phyloP scores from a whole-genome alignment of 2,329 filamentous ascomycete genomes.

The Cyclaneusma minus region DNA sequence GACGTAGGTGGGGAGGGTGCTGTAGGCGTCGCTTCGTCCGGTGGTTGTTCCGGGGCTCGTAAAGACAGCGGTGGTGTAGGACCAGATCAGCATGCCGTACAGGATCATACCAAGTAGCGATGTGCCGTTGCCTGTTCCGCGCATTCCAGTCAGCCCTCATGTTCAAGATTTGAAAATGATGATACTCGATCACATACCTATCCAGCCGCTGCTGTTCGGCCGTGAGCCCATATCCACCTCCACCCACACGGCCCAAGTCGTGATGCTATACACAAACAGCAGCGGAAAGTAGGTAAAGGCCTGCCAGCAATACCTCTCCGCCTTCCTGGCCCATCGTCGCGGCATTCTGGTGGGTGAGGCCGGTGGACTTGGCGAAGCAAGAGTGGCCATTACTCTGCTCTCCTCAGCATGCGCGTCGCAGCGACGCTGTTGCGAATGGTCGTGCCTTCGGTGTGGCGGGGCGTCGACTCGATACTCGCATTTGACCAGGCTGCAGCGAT shows the following conservation, averaged over 20 bases:
- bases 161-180: constrained; percentile 3
- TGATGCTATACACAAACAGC: constrained; percentile 72
- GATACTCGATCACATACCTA: constrained; percentile 28
- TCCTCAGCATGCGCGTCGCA: too few species aligned
- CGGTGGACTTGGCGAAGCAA: constrained; percentile 16
- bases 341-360: constrained; percentile 29
- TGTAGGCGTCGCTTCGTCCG: constrained; percentile 50
- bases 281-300: constrained; percentile 75
- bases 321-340: constrained; percentile 45
- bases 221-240: constrained; percentile 55
- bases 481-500: too few species aligned
- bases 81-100: constrained; percentile 70
- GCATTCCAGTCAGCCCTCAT: constrained; percentile 7
- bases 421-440: too few species aligned
- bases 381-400: constrained; percentile 13
- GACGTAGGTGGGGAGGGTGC: constrained; percentile 62
- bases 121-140: constrained; percentile 29
- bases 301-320: constrained; percentile 74
- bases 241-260: constrained; percentile 91
- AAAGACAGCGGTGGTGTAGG: constrained; percentile 86
- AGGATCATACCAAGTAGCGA: constrained; percentile 54
- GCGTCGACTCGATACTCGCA: too few species aligned
- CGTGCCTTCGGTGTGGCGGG: too few species aligned
- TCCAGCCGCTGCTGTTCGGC: constrained; percentile 35
- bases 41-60: constrained; percentile 68